Base-by-base conservation (phyloP, 1,284 basidiomycete genomes). In the Pseudozyma tsukubaensis region DNA sequence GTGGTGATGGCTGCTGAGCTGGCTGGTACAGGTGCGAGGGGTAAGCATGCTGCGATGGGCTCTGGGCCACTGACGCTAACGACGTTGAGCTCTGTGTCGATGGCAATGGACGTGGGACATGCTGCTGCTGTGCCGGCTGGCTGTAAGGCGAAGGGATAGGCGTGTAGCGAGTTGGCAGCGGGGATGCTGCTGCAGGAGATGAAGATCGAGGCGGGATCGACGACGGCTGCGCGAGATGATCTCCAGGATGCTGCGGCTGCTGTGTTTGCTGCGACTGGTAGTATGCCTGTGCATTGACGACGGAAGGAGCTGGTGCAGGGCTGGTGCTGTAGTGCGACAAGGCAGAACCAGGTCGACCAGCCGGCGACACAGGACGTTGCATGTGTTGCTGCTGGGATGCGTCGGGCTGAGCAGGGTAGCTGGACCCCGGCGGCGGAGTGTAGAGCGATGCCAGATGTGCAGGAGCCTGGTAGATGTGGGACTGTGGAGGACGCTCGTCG, bases 201-300 rank as follows among this genome's bases (percentile, higher is more conserved):
- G 64, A 58, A 16, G 71, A 34, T 4, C 71, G 64, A 16, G 65
- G 57, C 6, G 71, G 61, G 21, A 68, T 24, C 4, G 53, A 44
- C 3, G 59, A 60, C 8, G 61, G 70, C 35, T 68, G 70, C 9
- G 50, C 48, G 10, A 72, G 42, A 45, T 68, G 59, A 0, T 40
- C 50, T 6, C n/a, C 54, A 16, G 21, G 24, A n/a, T 66, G 63
- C 47, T 40, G 47, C 34, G 54, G 56, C 40, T 56, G 68, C 35
- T 62, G 66, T 40, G 48, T 54, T 6, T 48, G 59, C 32, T 54
- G 63, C 35, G 60, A 65, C 49, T 68, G 68, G 32, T 74, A 74
- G 59, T 62, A 74, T 1, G 67, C 19, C 42, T 77, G 75, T 7
- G 72, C 75, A 47, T 75, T 75, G 40, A 77, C 64, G 12, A 74